Conservation (phyloP, 768 basidiomycete genomes). For the Boletus rex-veris region DNA sequence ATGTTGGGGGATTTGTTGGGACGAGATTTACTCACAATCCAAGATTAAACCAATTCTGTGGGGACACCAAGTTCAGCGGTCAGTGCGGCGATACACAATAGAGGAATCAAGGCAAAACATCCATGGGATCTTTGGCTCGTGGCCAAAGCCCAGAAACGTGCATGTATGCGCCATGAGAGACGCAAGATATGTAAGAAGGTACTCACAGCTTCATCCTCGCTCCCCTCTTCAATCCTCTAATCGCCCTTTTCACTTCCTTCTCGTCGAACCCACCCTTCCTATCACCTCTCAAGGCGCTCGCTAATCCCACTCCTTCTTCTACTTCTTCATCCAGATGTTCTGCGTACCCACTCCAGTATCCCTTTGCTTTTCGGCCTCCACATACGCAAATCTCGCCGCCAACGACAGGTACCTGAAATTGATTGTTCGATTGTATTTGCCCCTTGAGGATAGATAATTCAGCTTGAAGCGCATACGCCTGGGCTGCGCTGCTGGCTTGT, state of each 20-base stretch:
- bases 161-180: background rate
- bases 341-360: slow-evolving; percentile 72
- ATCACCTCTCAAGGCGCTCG: slow-evolving; percentile 45
- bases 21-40: slow-evolving; percentile 18
- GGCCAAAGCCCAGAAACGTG: background rate
- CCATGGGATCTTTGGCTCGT: background rate
- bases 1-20: background rate
- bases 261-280: slow-evolving; percentile 63
- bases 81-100: slow-evolving; percentile 1
- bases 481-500: slow-evolving; percentile 74
- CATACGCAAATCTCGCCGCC: slow-evolving; percentile 43
- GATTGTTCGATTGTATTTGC: slow-evolving; percentile 29
- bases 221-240: slow-evolving; percentile 59
- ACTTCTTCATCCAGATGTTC: slow-evolving; percentile 43
- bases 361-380: slow-evolving; percentile 58
- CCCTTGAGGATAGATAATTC: slow-evolving; percentile 66
- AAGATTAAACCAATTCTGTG: slow-evolving; percentile 30
- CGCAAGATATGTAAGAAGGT: background rate
- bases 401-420: slow-evolving; percentile 9
- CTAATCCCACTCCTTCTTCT: slow-evolving; percentile 42
- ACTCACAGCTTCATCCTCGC: slow-evolving; percentile 74
- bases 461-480: slow-evolving; percentile 82
- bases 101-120: background rate
- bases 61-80: background rate
- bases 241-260: slow-evolving; percentile 59